These are phyloP conservation scores for Nannizzia gypsea DNA, from an alignment of 2,329 filamentous ascomycete species.

Conservation along the genomic window DNA sequence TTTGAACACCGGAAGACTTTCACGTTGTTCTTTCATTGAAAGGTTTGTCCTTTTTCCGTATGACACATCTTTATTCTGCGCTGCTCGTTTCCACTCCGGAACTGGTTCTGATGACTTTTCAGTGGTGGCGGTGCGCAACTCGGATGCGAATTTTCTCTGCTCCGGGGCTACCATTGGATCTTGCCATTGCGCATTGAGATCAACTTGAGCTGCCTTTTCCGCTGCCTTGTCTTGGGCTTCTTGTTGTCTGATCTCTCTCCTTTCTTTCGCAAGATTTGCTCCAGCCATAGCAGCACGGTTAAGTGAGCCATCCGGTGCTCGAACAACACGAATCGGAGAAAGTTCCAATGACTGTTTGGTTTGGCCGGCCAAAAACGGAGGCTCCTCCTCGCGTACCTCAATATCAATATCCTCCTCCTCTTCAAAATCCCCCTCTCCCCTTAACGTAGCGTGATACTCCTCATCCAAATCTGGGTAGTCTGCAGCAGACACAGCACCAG, in stretches of 20 bases:
- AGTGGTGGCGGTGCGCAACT: slow-evolving; percentile 57
- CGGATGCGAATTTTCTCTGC: slow-evolving; percentile 76
- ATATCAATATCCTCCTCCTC: slow-evolving; percentile 96
- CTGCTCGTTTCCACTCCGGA: slow-evolving; percentile 85
- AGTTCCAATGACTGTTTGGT: slow-evolving; percentile 93
- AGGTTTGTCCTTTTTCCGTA: slow-evolving; percentile 78
- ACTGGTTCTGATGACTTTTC: slow-evolving; percentile 53
- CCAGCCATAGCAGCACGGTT: slow-evolving; percentile 94
- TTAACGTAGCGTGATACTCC: slow-evolving; percentile 78
- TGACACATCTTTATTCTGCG: slow-evolving; percentile 65
- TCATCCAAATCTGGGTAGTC: slow-evolving; percentile 93
- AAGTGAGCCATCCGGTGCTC: slow-evolving; percentile 94
- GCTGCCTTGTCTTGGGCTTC: slow-evolving; percentile 70
- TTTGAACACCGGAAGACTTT: slow-evolving; percentile 75
- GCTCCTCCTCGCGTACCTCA: slow-evolving; percentile 90
- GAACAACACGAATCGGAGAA: slow-evolving; percentile 90
- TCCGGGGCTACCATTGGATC: slow-evolving; percentile 88
- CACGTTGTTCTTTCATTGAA: slow-evolving; percentile 89
- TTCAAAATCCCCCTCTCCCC: slow-evolving; percentile 76
- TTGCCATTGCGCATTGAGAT: slow-evolving; percentile 85
- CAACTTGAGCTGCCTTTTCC: slow-evolving; percentile 63
- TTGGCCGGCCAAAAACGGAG: slow-evolving; percentile 87
- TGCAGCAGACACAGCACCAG: slow-evolving; percentile 80
- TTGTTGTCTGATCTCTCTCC: slow-evolving; percentile 76
- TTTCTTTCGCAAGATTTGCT: slow-evolving; percentile 74